A percentile compares a stretch with the other conserved stretches of the same genome.
Conservation (phyloP, 2,329 filamentous ascomycete genomes). For the Setomelanomma holmii region DNA sequence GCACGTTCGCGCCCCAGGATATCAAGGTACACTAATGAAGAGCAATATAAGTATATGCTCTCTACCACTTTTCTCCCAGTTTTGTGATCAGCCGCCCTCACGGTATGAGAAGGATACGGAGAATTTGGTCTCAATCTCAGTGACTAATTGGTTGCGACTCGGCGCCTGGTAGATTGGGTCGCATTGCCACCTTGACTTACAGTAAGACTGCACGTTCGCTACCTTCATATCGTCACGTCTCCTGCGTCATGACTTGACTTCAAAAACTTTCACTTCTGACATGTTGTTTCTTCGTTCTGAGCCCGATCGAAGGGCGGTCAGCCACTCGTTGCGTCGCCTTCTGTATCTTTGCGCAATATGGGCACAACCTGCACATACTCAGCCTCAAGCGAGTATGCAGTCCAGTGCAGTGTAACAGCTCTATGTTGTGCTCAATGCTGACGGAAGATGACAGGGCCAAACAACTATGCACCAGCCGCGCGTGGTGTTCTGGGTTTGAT, state of each 20-base stretch:
- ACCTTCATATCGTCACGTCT: slow-evolving; percentile 14
- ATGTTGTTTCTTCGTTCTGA: slow-evolving; percentile 19
- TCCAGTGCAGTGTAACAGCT: slow-evolving; percentile 4
- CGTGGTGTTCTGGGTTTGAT: slow-evolving; percentile 16
- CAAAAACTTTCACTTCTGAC: slow-evolving; percentile 7
- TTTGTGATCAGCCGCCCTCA: slow-evolving; percentile 29
- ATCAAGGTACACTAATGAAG: slow-evolving; percentile 36
- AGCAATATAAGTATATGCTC: slow-evolving; percentile 39
- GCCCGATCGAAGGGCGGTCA: slow-evolving; percentile 6
- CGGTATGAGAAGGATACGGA: slow-evolving; percentile 24
- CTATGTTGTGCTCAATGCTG: slow-evolving; percentile 15
- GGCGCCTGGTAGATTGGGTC: slow-evolving; percentile 18
- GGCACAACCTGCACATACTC: slow-evolving; percentile 19
- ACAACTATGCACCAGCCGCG: slow-evolving; percentile 12
- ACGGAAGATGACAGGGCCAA: slow-evolving; percentile 22
- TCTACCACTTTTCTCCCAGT: slow-evolving; percentile 25
- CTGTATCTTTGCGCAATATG: slow-evolving; percentile 30
- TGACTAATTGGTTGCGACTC: slow-evolving; percentile 29
- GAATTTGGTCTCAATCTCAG: slow-evolving; percentile 31
- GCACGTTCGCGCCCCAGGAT: slow-evolving; percentile 23
- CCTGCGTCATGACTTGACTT: slow-evolving; percentile 11
- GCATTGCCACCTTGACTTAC: slow-evolving; percentile 19
- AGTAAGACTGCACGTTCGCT: slow-evolving; percentile 24
- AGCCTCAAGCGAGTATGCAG: slow-evolving; percentile 31
- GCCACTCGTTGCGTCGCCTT: slow-evolving; percentile 21